Evolutionary conservation across 2,329 filamentous ascomycete genomes (phyloP).

Genomic region (Fusarium graminum): DNA sequence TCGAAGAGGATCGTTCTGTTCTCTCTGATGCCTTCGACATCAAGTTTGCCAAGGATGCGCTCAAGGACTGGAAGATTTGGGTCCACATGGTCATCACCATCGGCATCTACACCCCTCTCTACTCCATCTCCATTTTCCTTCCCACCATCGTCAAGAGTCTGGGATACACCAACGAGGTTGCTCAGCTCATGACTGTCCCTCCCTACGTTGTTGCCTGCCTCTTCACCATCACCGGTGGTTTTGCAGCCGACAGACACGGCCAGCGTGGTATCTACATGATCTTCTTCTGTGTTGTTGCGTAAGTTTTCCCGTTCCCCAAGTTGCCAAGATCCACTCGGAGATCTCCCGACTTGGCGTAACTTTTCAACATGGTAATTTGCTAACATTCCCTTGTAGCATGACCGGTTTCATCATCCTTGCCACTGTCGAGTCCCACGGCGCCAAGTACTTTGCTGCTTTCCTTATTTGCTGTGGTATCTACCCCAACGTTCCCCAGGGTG

Average conservation of each 20-base stretch:
- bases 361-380: slow-evolving; percentile 1
- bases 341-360: slow-evolving; percentile 23
- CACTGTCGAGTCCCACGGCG: slow-evolving; percentile 52
- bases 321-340: slow-evolving; percentile 17
- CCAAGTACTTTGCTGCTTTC: slow-evolving; percentile 64
- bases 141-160: slow-evolving; percentile 55
- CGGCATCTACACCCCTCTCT: slow-evolving; percentile 61
- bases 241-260: slow-evolving; percentile 57
- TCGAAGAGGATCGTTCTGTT: slow-evolving; percentile 58
- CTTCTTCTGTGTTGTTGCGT: slow-evolving; percentile 54
- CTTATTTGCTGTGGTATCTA: slow-evolving; percentile 59
- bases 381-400: slow-evolving; percentile 47
- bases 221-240: slow-evolving; percentile 56
- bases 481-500: slow-evolving; percentile 66
- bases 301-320: slow-evolving; percentile 32
- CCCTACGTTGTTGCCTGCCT: slow-evolving; percentile 56
- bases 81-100: slow-evolving; percentile 73
- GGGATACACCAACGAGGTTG: slow-evolving; percentile 54
- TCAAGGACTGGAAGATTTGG: slow-evolving; percentile 70
- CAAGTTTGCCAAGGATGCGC: slow-evolving; percentile 66
- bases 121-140: slow-evolving; percentile 56
- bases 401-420: slow-evolving; percentile 53
- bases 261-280: slow-evolving; percentile 58
- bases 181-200: slow-evolving; percentile 57
- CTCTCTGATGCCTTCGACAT: slow-evolving; percentile 70